phyloP scores from a whole-genome alignment of 2,329 filamentous ascomycete genomes.

The Colletotrichum paranaense region DNA sequence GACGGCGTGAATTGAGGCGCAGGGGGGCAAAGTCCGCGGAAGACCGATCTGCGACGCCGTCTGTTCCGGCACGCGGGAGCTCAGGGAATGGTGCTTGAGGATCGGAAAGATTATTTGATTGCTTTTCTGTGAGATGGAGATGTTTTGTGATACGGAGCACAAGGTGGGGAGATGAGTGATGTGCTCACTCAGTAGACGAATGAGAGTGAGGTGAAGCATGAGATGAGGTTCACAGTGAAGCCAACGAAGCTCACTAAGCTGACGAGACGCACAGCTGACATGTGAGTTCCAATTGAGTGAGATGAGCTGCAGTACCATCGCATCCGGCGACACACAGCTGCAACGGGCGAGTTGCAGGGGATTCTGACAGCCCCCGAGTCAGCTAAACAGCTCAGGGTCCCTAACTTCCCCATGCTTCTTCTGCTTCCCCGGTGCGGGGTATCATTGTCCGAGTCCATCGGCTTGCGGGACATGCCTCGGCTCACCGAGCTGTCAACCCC shows the following conservation, averaged over 20 bases:
- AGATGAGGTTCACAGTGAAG: background rate
- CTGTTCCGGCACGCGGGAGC: constrained; percentile 9
- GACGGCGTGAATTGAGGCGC: background rate
- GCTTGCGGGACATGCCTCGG: constrained; percentile 23
- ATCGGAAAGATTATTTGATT: background rate
- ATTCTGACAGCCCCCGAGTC: background rate
- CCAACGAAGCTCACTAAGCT: background rate
- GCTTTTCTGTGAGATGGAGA: background rate
- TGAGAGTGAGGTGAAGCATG: background rate
- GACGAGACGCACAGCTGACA: background rate
- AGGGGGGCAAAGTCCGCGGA: constrained; percentile 13
- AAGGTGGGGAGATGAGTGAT: background rate
- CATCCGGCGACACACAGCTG: background rate
- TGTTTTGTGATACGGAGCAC: background rate
- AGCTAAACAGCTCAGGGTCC: constrained; percentile 21
- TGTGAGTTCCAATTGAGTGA: background rate
- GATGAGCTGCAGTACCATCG: background rate
- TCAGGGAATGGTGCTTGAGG: background rate
- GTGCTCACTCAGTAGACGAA: background rate
- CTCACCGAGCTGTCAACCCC: background rate
- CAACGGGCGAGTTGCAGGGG: background rate
- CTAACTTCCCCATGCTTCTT: background rate
- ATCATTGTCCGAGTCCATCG: constrained; percentile 7
- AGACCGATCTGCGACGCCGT: constrained; percentile 30
- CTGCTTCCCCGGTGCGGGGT: constrained; percentile 3